Percentiles rank a stretch among this genome's conserved stretches.
Conservation (phyloP, 176 grass and related monocot genomes). For the Luzula sylvatica region DNA sequence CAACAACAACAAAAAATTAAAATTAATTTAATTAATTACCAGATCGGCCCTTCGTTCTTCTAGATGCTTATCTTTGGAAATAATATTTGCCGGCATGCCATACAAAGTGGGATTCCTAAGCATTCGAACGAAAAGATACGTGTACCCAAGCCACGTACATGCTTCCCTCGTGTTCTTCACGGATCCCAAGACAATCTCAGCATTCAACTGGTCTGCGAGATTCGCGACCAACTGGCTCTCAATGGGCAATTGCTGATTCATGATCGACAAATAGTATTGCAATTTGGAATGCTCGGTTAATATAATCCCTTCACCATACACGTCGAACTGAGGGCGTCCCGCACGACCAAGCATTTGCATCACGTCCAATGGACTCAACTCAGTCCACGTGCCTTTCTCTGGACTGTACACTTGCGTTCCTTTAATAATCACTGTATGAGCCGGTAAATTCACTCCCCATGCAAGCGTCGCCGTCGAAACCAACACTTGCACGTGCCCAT, state of each 20-base stretch:
- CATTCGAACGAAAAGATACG: slow-evolving; percentile 87
- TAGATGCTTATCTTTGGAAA: slow-evolving; percentile 62
- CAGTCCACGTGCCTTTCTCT: slow-evolving; percentile 93
- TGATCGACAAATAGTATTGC: slow-evolving; percentile 88
- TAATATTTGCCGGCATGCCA: slow-evolving; percentile 62
- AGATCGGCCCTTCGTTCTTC: slow-evolving; percentile 94
- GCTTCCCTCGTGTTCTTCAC: slow-evolving; percentile 90
- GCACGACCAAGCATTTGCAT: slow-evolving; percentile 99
- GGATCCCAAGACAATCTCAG: slow-evolving; percentile 87
- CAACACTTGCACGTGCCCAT: slow-evolving; percentile 86
- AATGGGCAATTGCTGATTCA: slow-evolving; percentile 95
- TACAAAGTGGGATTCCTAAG: slow-evolving; percentile 85
- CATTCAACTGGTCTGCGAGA: slow-evolving; percentile 84
- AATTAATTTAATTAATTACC: slow-evolving; percentile 29
- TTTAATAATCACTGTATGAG: slow-evolving; percentile 94
- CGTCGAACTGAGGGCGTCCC: slow-evolving; percentile 92
- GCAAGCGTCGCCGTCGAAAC: slow-evolving; percentile 87
- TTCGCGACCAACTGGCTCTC: slow-evolving; percentile 92
- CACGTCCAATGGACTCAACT: slow-evolving; percentile 88
- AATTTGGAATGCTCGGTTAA: slow-evolving; percentile 83
- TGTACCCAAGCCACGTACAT: slow-evolving; percentile 85
- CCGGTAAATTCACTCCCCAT: slow-evolving; percentile 96
- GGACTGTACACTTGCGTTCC: slow-evolving; percentile 97
- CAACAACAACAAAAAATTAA: neutral
- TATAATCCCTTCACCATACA: slow-evolving; percentile 93